Evolutionary conservation across 2,329 filamentous ascomycete species (phyloP).

Genomic region (Cercospora canescens): DNA sequence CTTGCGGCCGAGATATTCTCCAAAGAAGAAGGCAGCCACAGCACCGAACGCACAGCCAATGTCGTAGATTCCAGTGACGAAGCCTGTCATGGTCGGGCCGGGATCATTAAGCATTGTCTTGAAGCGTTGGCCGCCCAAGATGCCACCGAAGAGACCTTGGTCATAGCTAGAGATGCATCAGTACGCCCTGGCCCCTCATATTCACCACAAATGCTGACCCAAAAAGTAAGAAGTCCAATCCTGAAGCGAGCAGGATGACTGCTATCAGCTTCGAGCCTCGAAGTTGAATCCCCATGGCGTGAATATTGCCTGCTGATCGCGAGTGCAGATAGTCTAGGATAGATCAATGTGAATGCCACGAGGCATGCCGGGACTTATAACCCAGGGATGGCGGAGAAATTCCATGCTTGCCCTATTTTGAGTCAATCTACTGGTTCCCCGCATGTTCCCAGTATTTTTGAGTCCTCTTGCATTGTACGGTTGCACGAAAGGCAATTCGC

Average conservation of each 20-base stretch:
- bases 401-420: background rate
- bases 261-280: slow-evolving; percentile 30
- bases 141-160: slow-evolving; percentile 34
- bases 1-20: slow-evolving; percentile 29
- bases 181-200: background rate
- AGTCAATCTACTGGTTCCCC: background rate
- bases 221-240: slow-evolving; percentile 32
- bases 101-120: slow-evolving; percentile 32
- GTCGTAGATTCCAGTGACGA: slow-evolving; percentile 31
- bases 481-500: background rate
- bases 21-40: slow-evolving; percentile 29
- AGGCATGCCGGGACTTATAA: slow-evolving; percentile 8
- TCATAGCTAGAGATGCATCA: slow-evolving; percentile 19
- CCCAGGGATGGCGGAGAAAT: background rate
- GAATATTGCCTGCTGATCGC: background rate
- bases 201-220: slow-evolving; percentile 13
- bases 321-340: background rate
- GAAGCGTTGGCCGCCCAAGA: slow-evolving; percentile 32
- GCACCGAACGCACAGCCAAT: slow-evolving; percentile 32
- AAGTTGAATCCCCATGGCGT: slow-evolving; percentile 22
- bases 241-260: slow-evolving; percentile 31
- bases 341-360: slow-evolving; percentile 1
- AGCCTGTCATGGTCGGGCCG: slow-evolving; percentile 28
- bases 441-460: background rate
- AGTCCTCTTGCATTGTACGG: background rate